Evolutionary conservation across 129 eudicot species (phyloP), one percentile per base, ranked within the genome.

Genomic region (Oenanthe sinensis): DNA sequence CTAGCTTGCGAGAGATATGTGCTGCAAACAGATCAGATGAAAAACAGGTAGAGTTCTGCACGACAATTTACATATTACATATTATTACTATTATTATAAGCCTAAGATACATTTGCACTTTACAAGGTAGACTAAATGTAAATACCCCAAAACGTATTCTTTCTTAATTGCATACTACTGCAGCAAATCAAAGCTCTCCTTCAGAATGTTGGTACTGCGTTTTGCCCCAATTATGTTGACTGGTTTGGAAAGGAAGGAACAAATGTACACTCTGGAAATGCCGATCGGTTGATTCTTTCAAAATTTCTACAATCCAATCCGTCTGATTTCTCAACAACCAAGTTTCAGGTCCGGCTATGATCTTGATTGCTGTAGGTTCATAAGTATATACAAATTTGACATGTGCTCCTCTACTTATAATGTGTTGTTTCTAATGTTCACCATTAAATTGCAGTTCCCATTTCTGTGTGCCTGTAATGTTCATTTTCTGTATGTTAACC

Each of bases 171-270:
- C 76, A 37, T 44, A 42, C 14, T 46, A 26, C 49, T 87, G 86
- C 97, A 95, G 98, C 96, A 95, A 95, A 91, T 95, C 69, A 91
- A 86, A 88, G 98, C 97, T 46, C 96, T 95, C 84, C 94, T 95
- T 76, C 85, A 87, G 81, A 81, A 78, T 79, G 88, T 89, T 79
- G 98, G 98, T 28, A 81, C 89, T 68, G 83, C 96, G n/a, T 91
- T 95, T 78, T 95, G 98, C 76, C 98, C 97, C 37, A 79, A 84
- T 77, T 76, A 80, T 52, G 79, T 92, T 55, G 98, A 95, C 77
- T 95, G 98, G 98, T 91, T 90, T 81, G 98, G 97, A 68, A 76
- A 58, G 78, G 96, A 84, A 68, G 88, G 80, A 20, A 79, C 86
- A 74, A 90, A 84, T 70, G 26, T 50, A 75, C 90, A 82, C 79